A percentile compares a stretch with the other conserved stretches of the same genome.
phyloP scores from a whole-genome alignment of 1,284 basidiomycete genomes.

The Cutaneotrichosporon mucoides region DNA sequence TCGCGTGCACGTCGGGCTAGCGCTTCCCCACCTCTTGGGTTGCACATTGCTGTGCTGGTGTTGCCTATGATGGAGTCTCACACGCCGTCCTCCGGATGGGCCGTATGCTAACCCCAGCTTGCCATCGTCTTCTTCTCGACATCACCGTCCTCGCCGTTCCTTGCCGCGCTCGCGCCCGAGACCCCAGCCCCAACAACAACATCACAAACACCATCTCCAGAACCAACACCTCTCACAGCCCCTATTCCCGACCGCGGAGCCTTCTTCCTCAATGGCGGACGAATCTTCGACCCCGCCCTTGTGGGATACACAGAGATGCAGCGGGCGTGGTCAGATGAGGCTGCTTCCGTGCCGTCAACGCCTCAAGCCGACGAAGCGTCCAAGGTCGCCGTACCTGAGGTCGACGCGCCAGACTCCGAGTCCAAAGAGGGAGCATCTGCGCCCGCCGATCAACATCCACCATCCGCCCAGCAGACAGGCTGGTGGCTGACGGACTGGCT shows the following conservation, averaged over 20 bases:
- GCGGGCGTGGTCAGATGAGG: conserved; percentile 10
- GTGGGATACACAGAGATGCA: conserved; percentile 29
- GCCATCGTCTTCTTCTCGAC: conserved; percentile 37
- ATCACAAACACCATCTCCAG: background rate
- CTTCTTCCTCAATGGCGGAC: conserved; percentile 29
- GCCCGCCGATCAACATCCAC: too few species aligned
- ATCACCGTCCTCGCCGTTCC: conserved; percentile 40
- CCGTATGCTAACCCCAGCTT: conserved; percentile 20
- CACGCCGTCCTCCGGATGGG: too few species aligned
- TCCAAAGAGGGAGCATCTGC: too few species aligned
- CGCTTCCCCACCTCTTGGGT: too few species aligned
- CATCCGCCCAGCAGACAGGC: background rate
- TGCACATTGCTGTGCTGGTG: too few species aligned
- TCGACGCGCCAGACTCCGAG: too few species aligned
- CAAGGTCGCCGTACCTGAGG: too few species aligned
- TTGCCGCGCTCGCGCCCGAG: conserved; percentile 15
- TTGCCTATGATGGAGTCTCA: too few species aligned
- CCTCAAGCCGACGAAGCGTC: too few species aligned
- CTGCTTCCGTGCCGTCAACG: background rate
- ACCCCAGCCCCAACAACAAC: background rate
- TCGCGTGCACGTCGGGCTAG: too few species aligned
- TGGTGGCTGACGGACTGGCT: conserved; percentile 12
- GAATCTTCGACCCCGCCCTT: conserved; percentile 34
- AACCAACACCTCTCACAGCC: conserved; percentile 11
- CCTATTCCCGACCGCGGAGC: conserved; percentile 29